Evolutionary conservation across 2,329 filamentous ascomycete genomes (phyloP).

Genomic region (Gliomastix tumulicola): DNA sequence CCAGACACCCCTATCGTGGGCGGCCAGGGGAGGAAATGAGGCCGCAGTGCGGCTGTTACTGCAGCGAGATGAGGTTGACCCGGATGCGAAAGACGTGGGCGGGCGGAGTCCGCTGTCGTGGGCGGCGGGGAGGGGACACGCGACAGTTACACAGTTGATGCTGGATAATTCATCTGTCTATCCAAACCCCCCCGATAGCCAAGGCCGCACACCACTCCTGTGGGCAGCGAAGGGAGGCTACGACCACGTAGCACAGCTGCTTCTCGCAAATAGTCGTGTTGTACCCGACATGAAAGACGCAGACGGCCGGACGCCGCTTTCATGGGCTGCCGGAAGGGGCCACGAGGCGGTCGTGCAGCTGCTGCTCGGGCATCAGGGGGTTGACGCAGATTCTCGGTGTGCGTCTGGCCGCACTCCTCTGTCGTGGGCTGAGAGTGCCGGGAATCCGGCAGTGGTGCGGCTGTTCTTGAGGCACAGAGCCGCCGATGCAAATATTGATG

Average conservation of each 20-base stretch:
- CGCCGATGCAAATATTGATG: too few relatives aligned
- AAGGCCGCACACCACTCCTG: neutral
- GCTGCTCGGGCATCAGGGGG: neutral
- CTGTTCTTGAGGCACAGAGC: too few relatives aligned
- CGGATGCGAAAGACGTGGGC: too few relatives aligned
- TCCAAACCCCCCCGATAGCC: neutral
- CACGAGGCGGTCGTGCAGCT: neutral
- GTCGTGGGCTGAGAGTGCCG: neutral
- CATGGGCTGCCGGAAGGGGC: neutral
- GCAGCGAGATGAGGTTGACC: too few relatives aligned
- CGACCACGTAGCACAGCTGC: neutral
- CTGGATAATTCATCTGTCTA: neutral
- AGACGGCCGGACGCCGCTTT: neutral
- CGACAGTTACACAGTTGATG: too few relatives aligned
- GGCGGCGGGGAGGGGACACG: too few relatives aligned
- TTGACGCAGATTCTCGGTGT: neutral
- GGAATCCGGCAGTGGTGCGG: neutral
- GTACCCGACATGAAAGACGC: neutral
- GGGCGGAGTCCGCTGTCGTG: too few relatives aligned
- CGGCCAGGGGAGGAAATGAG: neutral
- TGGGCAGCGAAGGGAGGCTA: neutral
- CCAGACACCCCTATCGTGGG: neutral
- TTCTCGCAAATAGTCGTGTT: neutral
- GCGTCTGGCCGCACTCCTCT: neutral
- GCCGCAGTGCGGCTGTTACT: too few relatives aligned